phyloP scores from a whole-genome alignment of 306 rosid species.

The Cicer cuneatum region DNA sequence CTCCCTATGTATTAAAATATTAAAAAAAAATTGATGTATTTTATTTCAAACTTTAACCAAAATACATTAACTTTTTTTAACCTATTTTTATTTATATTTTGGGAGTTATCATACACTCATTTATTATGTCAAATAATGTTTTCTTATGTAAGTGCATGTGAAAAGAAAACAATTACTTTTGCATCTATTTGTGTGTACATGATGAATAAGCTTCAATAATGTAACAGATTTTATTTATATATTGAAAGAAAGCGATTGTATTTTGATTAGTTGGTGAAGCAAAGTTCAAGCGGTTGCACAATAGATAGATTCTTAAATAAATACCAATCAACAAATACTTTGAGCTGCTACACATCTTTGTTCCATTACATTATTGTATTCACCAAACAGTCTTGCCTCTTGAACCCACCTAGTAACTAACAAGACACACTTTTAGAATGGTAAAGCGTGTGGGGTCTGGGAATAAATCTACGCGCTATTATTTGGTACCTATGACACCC shows the following conservation, averaged over 20 bases:
- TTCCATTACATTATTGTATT: constrained; percentile 1
- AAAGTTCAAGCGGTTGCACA: not conserved
- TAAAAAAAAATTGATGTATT: no score
- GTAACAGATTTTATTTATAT: no score
- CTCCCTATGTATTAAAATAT: no score
- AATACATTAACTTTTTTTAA: no score
- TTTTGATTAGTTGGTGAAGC: no score
- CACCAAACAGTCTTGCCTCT: no score
- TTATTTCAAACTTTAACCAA: no score
- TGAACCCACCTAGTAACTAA: not conserved
- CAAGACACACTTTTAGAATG: not conserved
- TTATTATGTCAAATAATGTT: no score
- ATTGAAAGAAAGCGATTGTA: no score
- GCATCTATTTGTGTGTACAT: not conserved
- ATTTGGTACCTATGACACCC: not conserved
- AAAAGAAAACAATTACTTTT: not conserved
- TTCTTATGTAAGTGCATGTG: not conserved
- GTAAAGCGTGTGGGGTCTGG: constrained; percentile 17
- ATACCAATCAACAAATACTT: not conserved
- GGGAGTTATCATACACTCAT: no score
- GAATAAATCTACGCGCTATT: not conserved
- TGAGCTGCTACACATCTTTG: not conserved
- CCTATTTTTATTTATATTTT: no score
- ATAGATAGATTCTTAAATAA: not conserved
- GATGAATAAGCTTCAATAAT: no score